Percentiles rank a stretch among this genome's conserved stretches.
phyloP scores from a whole-genome alignment of 1,284 basidiomycete species.

The Bondarzewia mesenterica region DNA sequence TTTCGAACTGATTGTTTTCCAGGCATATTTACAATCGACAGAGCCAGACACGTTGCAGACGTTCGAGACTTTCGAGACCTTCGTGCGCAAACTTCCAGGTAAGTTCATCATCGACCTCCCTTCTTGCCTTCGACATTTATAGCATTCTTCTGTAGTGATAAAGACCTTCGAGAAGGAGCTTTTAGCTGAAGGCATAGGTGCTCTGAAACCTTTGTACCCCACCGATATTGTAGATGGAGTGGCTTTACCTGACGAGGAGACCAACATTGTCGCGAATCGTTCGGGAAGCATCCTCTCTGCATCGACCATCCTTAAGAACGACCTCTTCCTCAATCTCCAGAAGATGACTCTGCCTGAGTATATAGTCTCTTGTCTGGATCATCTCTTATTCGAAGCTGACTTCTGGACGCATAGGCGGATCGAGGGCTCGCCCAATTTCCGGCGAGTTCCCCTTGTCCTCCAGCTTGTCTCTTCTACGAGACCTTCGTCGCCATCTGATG shows the following conservation, averaged over 20 bases:
- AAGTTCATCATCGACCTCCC: conserved; percentile 11
- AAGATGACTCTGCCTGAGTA: conserved; percentile 93
- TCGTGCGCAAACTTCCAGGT: conserved; percentile 79
- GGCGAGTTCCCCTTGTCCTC: conserved; percentile 66
- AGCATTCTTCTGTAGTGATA: conserved; percentile 52
- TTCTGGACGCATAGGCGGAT: conserved; percentile 54
- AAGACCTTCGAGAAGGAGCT: conserved; percentile 94
- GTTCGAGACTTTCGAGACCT: conserved; percentile 74
- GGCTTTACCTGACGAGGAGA: conserved; percentile 85
- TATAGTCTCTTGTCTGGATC: conserved; percentile 19
- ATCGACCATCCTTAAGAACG: conserved; percentile 93
- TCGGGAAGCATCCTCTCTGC: conserved; percentile 85
- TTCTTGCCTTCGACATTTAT: conserved; percentile 1
- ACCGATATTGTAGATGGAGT: conserved; percentile 67
- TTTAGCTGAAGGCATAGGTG: conserved; percentile 68
- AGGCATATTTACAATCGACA: conserved; percentile 86
- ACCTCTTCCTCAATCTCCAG: conserved; percentile 93
- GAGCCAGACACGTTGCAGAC: conserved; percentile 75
- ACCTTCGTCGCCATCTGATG: conserved; percentile 22
- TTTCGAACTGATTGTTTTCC: conserved; percentile 90
- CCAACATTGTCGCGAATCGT: conserved; percentile 77
- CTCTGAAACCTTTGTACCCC: conserved; percentile 80
- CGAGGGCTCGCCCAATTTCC: conserved; percentile 90
- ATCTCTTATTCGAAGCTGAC: not conserved
- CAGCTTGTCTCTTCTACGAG: conserved; percentile 26